Evolutionary conservation across 768 basidiomycete genomes (phyloP), one percentile per base, ranked within the genome.

Genomic region (Guyanaporus albipodus): DNA sequence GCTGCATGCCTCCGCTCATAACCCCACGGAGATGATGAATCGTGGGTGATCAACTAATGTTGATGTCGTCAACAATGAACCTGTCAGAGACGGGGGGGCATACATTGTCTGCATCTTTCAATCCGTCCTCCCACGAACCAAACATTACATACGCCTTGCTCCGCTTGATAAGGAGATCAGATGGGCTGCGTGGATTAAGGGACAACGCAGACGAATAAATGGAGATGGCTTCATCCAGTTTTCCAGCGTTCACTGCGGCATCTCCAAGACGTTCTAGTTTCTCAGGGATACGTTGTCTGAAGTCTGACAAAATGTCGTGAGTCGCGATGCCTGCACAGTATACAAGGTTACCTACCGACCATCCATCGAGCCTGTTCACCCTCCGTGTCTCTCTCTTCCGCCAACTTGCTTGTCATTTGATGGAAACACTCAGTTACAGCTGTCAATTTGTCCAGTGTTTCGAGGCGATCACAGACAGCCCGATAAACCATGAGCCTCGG

Each of bases 91-190:
- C 9, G 19, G 18, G 18, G 11, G 8, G 17, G 11, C 38, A 0
- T 6, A 33, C 37, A 22, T 9, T n/a, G 17, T 48, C 42, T 14
- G 48, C 52, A 21, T 55, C 54, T 12, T 31, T 29, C 0, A 49
- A 15, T 0, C 44, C 48, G 7, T 19, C 36, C 17, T 41, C 24
- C 42, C 29, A 42, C 11, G 2, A 23, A 10, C 37, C 38, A 6
- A 2, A 2, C 0, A 8, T 11, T 1, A 21, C 6, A 11, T 44
- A 8, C 6, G 53, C 54, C 18, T 44, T 42, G 36, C 54, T 54
- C 27, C 54, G 54, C 32, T 42, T 42, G 10, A 28, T 10, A 2
- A 53, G 18, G 3, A 55, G 19, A 4, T 5, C 2, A 11, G 33
- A 34, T 2, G 47, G 15, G 2, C 11, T 2, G 2, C 18, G 1